phyloP scores from a whole-genome alignment of 1,284 basidiomycete genomes.

The Tylopilus sp. region DNA sequence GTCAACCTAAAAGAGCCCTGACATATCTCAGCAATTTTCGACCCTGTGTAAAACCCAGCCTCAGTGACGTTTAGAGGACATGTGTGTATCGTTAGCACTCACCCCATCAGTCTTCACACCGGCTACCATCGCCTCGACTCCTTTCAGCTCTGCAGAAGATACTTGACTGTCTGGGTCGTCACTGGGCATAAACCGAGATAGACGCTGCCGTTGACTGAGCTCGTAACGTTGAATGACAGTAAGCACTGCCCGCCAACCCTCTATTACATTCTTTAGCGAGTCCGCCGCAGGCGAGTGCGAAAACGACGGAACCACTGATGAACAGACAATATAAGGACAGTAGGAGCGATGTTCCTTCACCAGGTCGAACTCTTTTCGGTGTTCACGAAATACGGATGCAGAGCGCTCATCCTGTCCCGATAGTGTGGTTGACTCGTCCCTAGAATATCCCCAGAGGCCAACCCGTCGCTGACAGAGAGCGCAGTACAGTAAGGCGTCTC shows the following conservation, averaged over 20 bases:
- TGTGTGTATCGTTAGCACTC: constrained; percentile 30
- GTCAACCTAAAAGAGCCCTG: constrained; percentile 57
- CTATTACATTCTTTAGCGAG: constrained; percentile 39
- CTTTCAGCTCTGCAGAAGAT: constrained; percentile 37
- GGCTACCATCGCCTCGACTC: constrained; percentile 68
- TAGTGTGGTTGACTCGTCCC: constrained; percentile 19
- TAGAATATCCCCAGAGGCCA: constrained; percentile 69
- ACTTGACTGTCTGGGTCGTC: constrained; percentile 10
- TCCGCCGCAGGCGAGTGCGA: constrained; percentile 34
- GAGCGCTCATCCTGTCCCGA: constrained; percentile 10
- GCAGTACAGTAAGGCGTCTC: constrained; percentile 56
- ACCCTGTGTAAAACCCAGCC: constrained; percentile 43
- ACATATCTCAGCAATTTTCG: constrained; percentile 71
- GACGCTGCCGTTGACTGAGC: constrained; percentile 52
- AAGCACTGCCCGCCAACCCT: constrained; percentile 75
- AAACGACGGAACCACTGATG: constrained; percentile 59
- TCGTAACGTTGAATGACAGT: constrained; percentile 62
- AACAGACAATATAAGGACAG: constrained; percentile 73
- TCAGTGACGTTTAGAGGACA: constrained; percentile 4
- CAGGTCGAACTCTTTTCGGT: constrained; percentile 62
- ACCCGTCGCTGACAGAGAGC: constrained; percentile 68
- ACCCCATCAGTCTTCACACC: constrained; percentile 71
- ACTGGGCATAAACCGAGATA: constrained; percentile 31
- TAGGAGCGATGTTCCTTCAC: constrained; percentile 77
- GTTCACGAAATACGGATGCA: constrained; percentile 28